Evolutionary conservation across 208 protist genomes (phyloP).

Genomic region (Crithidia thermophila): DNA sequence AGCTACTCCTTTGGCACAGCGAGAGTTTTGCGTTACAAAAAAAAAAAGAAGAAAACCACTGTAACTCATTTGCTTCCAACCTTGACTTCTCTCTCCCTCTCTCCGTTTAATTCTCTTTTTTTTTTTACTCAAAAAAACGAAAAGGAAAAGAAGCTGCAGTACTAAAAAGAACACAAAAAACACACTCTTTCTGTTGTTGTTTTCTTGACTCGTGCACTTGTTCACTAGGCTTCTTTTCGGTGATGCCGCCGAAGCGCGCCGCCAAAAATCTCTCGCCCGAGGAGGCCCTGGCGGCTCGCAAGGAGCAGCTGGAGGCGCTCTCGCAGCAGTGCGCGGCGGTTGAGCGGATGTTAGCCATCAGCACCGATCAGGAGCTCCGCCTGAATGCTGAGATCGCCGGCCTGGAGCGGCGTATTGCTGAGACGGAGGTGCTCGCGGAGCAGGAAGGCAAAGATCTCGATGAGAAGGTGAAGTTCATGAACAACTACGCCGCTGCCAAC

Average conservation of each 20-base stretch:
- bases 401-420: constrained; percentile 53
- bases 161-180: too few species aligned
- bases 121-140: too few species aligned
- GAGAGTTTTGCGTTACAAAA: too few species aligned
- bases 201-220: too few species aligned
- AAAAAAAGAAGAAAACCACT: too few species aligned
- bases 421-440: constrained; percentile 66
- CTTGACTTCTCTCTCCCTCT: not conserved
- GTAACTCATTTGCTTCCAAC: too few species aligned
- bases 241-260: constrained; percentile 33
- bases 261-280: constrained; percentile 64
- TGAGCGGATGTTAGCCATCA: constrained; percentile 83
- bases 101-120: constrained; percentile 3
- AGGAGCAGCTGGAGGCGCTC: constrained; percentile 54
- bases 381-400: constrained; percentile 56
- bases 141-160: too few species aligned
- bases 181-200: constrained; percentile 5
- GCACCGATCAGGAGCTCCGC: constrained; percentile 68
- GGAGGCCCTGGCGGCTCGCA: constrained; percentile 69
- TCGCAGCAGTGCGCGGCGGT: constrained; percentile 68
- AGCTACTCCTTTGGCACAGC: too few species aligned
- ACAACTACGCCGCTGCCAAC: constrained; percentile 60
- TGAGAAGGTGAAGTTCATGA: constrained; percentile 69
- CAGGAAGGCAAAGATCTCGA: constrained; percentile 50
- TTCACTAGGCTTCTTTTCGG: not conserved